Evolutionary conservation across 1,284 basidiomycete species (phyloP), one percentile per base, ranked within the genome.

Genomic region (Ceraceosorus guamensis): DNA sequence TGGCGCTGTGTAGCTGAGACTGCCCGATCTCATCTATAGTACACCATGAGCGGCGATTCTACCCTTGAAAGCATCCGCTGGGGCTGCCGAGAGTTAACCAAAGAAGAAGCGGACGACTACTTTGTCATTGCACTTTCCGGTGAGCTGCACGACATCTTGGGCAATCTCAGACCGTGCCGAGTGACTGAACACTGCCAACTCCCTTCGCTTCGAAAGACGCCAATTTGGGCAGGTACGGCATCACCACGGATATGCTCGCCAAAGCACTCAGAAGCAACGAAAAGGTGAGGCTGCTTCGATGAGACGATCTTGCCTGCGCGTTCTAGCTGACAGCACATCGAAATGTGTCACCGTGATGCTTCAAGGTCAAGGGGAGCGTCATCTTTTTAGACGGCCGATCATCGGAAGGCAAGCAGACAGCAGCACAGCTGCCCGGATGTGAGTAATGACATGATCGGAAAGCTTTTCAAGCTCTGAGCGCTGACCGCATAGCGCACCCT

Each of bases 121-220:
- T 76, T 78, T 62, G 75, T 78, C 50, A 72, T 78, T 56, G 76
- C 68, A 8, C 58, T 78, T 30, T 68, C 68, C 13, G 77, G 37
- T 41, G 37, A 8, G 37, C n/a, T 41, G 37, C 8, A 8, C 37
- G 37, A 41, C 8, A 8, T 8, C 37, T 41, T n/a, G 37, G 8
- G 37, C 37, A 41, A 41, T n/a, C n/a, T 8, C 8, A 41, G 8
- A n/a, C 37, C n/a, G 37, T n/a, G 8, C 8, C 37, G 8, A n/a
- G n/a, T n/a, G 37, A 41, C n/a, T n/a, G n/a, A n/a, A n/a, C n/a
- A n/a, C n/a, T n/a, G n/a, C n/a, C n/a, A n/a, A n/a, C n/a, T n/a
- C n/a, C n/a, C n/a, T n/a, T n/a, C n/a, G 37, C 37, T 41, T 41
- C 8, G 8, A 41, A 8, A 41, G 37, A 78, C 55, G 77, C 77